Evolutionary conservation across 129 eudicot genomes (phyloP).

Genomic region (Tagetes patula): DNA sequence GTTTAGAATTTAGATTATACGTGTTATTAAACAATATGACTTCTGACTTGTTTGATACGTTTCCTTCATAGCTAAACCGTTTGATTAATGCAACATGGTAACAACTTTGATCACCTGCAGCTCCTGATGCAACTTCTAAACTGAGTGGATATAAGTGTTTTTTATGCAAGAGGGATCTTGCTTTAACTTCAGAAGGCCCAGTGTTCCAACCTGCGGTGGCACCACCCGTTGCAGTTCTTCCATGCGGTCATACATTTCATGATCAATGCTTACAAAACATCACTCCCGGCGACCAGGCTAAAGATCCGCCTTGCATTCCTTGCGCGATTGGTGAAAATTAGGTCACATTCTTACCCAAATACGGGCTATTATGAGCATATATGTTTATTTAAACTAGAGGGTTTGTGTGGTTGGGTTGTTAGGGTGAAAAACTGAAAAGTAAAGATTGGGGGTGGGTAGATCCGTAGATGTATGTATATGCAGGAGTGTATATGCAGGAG

Average conservation of each 20-base stretch:
- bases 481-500: slow-evolving; percentile 11
- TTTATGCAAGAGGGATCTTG: slow-evolving; percentile 70
- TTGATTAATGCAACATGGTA: neutral
- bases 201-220: slow-evolving; percentile 44
- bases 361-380: slow-evolving; percentile 1
- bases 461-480: neutral
- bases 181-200: slow-evolving; percentile 60
- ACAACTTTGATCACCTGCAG: slow-evolving; percentile 38
- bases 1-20: neutral
- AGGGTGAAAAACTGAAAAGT: too few species aligned
- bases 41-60: neutral
- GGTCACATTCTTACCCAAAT: slow-evolving; percentile 15
- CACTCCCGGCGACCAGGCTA: slow-evolving; percentile 59
- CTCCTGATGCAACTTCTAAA: slow-evolving; percentile 34
- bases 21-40: neutral
- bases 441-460: neutral
- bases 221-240: slow-evolving; percentile 72
- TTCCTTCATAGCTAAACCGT: neutral
- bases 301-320: slow-evolving; percentile 85
- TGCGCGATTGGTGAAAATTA: slow-evolving; percentile 64
- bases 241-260: slow-evolving; percentile 82
- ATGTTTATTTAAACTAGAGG: neutral
- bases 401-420: neutral
- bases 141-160: slow-evolving; percentile 51
- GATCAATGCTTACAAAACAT: slow-evolving; percentile 63